Conservation (phyloP, 345 rosid genomes). For the Moricandia moricandioides region DNA sequence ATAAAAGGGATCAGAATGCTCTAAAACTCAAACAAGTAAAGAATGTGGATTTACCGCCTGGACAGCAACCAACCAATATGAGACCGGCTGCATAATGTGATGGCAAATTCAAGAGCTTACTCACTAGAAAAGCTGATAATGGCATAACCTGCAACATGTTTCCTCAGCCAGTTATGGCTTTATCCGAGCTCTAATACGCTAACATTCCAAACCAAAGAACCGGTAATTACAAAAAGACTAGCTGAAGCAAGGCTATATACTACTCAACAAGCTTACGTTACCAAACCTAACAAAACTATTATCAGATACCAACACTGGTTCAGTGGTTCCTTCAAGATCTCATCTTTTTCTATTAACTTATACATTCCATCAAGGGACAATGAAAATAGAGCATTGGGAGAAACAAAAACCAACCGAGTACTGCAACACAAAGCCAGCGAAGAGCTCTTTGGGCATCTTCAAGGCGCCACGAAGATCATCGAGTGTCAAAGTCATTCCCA, state of each 20-base stretch:
- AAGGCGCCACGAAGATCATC: slow-evolving; percentile 80
- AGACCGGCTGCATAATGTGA: slow-evolving; percentile 91
- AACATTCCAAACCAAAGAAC: not conserved
- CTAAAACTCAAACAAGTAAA: not conserved
- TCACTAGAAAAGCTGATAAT: slow-evolving; percentile 66
- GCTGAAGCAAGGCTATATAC: not conserved
- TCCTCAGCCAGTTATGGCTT: not conserved
- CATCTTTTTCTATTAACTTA: not conserved
- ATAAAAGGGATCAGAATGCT: not conserved
- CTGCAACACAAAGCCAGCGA: slow-evolving; percentile 74
- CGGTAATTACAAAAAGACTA: not conserved
- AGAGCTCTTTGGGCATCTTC: slow-evolving; percentile 78
- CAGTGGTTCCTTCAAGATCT: not conserved
- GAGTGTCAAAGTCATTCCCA: slow-evolving; percentile 91
- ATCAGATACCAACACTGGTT: slow-evolving; percentile 17
- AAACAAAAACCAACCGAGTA: slow-evolving; percentile 59
- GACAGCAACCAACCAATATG: slow-evolving; percentile 89
- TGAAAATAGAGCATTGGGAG: slow-evolving; percentile 2
- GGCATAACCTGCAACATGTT: slow-evolving; percentile 76
- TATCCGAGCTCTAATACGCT: not conserved
- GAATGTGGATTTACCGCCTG: slow-evolving; percentile 60
- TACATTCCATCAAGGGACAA: not conserved
- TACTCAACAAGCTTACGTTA: slow-evolving; percentile 1
- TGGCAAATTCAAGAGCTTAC: slow-evolving; percentile 81
- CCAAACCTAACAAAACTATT: slow-evolving; percentile 8